Conservation (phyloP, 2,329 filamentous ascomycete species). For the Botryosphaeria agaves region DNA sequence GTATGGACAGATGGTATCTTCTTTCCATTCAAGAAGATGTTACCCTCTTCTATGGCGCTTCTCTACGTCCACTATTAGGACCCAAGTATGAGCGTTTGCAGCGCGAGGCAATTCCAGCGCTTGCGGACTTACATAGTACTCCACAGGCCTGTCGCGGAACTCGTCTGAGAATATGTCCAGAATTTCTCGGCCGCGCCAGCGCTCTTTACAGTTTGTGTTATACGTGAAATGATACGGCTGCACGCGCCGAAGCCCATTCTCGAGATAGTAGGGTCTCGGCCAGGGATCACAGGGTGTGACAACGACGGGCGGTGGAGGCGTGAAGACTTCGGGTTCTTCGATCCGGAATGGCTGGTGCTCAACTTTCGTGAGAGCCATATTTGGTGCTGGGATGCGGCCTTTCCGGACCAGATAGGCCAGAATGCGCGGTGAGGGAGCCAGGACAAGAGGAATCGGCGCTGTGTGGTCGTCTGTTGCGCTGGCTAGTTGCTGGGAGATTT, state of each 20-base stretch:
- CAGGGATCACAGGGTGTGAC: conserved; percentile 40
- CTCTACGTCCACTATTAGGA: conserved; percentile 10
- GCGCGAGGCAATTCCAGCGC: too few relatives aligned
- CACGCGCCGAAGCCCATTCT: conserved; percentile 68
- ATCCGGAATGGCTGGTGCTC: conserved; percentile 10
- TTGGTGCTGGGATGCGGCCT: conserved; percentile 20
- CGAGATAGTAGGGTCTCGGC: conserved; percentile 62
- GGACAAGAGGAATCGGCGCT: too few relatives aligned
- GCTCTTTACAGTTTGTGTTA: conserved; percentile 85
- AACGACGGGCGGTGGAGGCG: conserved; percentile 29
- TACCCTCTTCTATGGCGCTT: conserved; percentile 62
- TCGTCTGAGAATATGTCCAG: conserved; percentile 82
- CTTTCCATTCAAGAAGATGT: conserved; percentile 66
- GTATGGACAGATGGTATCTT: conserved; percentile 46
- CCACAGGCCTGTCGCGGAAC: conserved; percentile 71
- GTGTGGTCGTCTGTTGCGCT: too few relatives aligned
- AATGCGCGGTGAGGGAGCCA: conserved; percentile 35
- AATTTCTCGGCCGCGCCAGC: conserved; percentile 70
- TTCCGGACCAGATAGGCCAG: conserved; percentile 33
- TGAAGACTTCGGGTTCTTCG: conserved; percentile 18
- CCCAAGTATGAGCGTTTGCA: too few relatives aligned
- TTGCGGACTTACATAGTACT: conserved; percentile 55
- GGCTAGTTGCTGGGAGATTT: too few relatives aligned
- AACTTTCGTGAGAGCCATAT: conserved; percentile 26
- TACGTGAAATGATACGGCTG: conserved; percentile 85